Evolutionary conservation across 345 rosid genomes (phyloP), one percentile per base, ranked within the genome.

Genomic region (Boechera stricta): DNA sequence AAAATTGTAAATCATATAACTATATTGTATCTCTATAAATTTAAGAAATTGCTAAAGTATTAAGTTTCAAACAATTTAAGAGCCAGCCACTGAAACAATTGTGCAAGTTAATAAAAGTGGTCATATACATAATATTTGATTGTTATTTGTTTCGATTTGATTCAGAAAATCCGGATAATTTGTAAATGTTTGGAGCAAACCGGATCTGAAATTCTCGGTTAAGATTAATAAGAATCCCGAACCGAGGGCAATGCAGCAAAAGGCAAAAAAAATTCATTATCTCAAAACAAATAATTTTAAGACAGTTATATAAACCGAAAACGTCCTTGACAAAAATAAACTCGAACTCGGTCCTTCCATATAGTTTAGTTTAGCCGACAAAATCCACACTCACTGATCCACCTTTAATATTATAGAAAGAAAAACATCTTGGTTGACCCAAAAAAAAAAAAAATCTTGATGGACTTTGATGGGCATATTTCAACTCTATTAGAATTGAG

Each of bases 381-480:
- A 24, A 38, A 13, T 36, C 15, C 12, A 59, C 28, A 8, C 13
- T n/a, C 0, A 4, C 61, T 33, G 12, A 33, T 33, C 11, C 24
- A 58, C 26, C 6, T 33, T 15, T 21, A 21, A 21, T 21, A 21
- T 21, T 21, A 21, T 21, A 21, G 24, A 21, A 21, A 21, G 24
- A 21, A 21, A 21, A 21, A 21, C 24, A 21, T 21, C 24, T 21
- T 21, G 24, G 24, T 21, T 1, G 24, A 21, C 24, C 24, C 1
- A 21, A 21, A 21, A 21, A 21, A 21, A 16, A 21, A 21, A 21
- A 21, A 21, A 21, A 21, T 21, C 1, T 21, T 10, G 45, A 7
- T 64, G 62, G 63, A 54, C 10, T 54, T 28, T 29, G 2, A 47
- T 33, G 71, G 77, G 71, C 77, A 16, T 16, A 16, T 16, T 16